These are phyloP conservation scores for Pouteria glomerata DNA, from an alignment of 148 eudicot genomes.

Conservation along the genomic window DNA sequence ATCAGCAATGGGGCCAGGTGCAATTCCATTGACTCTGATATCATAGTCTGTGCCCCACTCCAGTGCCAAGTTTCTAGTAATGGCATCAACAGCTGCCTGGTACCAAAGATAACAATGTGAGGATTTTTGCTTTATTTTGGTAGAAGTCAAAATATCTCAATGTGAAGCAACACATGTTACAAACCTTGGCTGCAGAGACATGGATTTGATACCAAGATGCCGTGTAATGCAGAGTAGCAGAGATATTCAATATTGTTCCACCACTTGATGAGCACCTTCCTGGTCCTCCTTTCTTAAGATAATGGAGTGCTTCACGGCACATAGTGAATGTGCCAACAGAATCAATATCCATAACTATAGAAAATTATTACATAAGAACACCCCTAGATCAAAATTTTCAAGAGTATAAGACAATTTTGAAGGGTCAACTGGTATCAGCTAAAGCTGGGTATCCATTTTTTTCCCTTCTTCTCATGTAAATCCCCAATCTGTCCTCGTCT, in stretches of 20 bases:
- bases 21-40: constrained; percentile 90
- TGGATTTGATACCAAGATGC: constrained; percentile 97
- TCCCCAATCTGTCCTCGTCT: not conserved
- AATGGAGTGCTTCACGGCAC: constrained; percentile 84
- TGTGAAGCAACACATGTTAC: constrained; percentile 5
- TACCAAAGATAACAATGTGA: not conserved
- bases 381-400: not conserved
- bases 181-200: constrained; percentile 96
- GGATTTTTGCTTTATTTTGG: not conserved
- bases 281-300: constrained; percentile 75
- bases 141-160: not conserved
- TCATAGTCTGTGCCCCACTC: constrained; percentile 99
- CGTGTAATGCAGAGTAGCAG: constrained; percentile 97
- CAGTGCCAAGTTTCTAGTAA: constrained; percentile 86
- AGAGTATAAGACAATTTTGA: not conserved
- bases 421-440: not conserved
- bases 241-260: constrained; percentile 74
- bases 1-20: constrained; percentile 90
- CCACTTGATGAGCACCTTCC: constrained; percentile 69
- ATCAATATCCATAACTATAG: constrained; percentile 84
- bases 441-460: not conserved
- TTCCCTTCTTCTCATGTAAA: not conserved
- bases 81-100: constrained; percentile 94
- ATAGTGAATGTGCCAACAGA: constrained; percentile 96
- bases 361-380: not conserved